Conservation (phyloP, 1,284 basidiomycete genomes). For the Wolfiporia cocos region DNA sequence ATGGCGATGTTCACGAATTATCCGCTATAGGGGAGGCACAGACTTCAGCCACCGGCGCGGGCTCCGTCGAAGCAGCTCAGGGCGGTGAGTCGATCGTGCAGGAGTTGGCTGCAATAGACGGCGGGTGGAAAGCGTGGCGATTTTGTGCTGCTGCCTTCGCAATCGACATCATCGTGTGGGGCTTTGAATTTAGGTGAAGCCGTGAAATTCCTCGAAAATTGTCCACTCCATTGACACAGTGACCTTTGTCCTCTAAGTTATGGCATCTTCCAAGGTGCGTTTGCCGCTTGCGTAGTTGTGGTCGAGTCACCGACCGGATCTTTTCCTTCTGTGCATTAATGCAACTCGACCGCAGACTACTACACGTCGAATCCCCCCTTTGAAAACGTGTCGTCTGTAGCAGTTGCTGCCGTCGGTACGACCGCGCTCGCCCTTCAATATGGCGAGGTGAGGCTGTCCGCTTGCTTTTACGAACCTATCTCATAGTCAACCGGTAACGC, state of each 20-base stretch:
- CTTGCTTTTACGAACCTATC: neutral
- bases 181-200: conserved; percentile 18
- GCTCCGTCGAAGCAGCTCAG: neutral
- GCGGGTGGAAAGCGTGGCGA: conserved; percentile 18
- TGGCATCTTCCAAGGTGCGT: conserved; percentile 11
- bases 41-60: too few relatives aligned
- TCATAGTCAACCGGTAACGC: neutral
- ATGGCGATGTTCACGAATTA: too few relatives aligned
- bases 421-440: conserved; percentile 8
- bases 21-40: too few relatives aligned
- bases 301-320: too few relatives aligned
- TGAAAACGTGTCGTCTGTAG: conserved; percentile 5
- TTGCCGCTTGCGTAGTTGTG: too few relatives aligned
- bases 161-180: conserved; percentile 21
- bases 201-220: too few relatives aligned
- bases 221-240: too few relatives aligned
- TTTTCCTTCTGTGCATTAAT: neutral
- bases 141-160: conserved; percentile 18
- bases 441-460: conserved; percentile 4
- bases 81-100: conserved; percentile 11
- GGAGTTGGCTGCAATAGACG: conserved; percentile 17
- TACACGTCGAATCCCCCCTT: conserved; percentile 13
- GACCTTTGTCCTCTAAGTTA: too few relatives aligned
- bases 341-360: conserved; percentile 5
- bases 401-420: conserved; percentile 12